phyloP scores from a whole-genome alignment of 2,329 filamentous ascomycete genomes.

The Trichoderma cornu-damae region DNA sequence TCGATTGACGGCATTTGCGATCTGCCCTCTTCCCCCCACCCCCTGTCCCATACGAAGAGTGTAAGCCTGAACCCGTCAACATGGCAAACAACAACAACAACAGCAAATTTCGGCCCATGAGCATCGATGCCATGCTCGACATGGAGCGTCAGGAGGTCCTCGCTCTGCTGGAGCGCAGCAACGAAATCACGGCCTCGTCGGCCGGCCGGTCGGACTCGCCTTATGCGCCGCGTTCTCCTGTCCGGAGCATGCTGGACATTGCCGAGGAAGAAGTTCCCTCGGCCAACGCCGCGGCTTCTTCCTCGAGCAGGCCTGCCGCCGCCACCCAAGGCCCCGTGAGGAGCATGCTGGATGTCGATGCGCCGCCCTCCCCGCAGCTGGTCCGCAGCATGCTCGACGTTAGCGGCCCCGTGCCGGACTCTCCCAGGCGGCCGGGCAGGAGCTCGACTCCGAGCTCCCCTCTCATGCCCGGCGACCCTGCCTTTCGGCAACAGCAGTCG shows the following conservation, averaged over 20 bases:
- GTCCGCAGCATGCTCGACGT: slow-evolving; percentile 52
- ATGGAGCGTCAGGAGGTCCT: slow-evolving; percentile 72
- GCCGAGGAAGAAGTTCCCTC: slow-evolving; percentile 38
- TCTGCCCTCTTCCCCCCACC: not conserved
- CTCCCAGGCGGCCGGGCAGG: slow-evolving; percentile 24
- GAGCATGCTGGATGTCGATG: slow-evolving; percentile 60
- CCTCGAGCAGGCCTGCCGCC: slow-evolving; percentile 22
- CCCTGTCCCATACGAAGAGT: not conserved
- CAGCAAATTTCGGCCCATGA: slow-evolving; percentile 52
- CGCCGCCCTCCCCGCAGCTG: slow-evolving; percentile 35
- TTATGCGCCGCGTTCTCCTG: slow-evolving; percentile 58
- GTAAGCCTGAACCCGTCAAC: slow-evolving; percentile 18
- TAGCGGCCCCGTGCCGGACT: slow-evolving; percentile 35
- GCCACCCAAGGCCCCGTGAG: slow-evolving; percentile 52
- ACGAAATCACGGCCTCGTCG: slow-evolving; percentile 30
- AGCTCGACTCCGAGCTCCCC: slow-evolving; percentile 35
- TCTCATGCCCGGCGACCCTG: slow-evolving; percentile 21
- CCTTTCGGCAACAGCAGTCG: slow-evolving; percentile 21
- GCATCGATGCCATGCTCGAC: slow-evolving; percentile 69
- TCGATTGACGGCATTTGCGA: not conserved
- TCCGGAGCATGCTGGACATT: slow-evolving; percentile 63
- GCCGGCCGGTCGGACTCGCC: slow-evolving; percentile 44
- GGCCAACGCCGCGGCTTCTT: slow-evolving; percentile 12
- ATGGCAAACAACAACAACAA: slow-evolving; percentile 31
- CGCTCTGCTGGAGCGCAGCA: slow-evolving; percentile 57